Evolutionary conservation across 2,329 filamentous ascomycete genomes (phyloP), one percentile per base, ranked within the genome.

Genomic region (Conoideocrella luteorostrata): DNA sequence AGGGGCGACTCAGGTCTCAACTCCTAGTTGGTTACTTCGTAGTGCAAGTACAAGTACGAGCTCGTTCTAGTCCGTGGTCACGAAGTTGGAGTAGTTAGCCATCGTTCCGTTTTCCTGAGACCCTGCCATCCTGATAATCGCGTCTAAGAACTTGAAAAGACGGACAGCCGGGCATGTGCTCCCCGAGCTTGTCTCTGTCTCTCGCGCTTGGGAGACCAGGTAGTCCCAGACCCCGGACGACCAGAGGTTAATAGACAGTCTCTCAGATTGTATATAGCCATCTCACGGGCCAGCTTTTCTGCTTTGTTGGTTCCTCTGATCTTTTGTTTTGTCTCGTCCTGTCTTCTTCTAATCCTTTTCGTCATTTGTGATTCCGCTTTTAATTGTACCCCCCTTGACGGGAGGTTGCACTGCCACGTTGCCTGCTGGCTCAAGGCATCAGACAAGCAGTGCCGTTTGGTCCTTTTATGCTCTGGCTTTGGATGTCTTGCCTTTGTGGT

Each of bases 241-340:
- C n/a, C n/a, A 13, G 10, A 13, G 18, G 17, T 9, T 13, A 11
- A 26, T 24, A 23, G 18, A 21, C 35, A 17, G 17, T 21, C 24
- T 15, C 38, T 15, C 4, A 24, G 21, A 22, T 33, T 30, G 39
- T 41, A 41, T 41, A 41, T 41, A 41, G 17, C 29, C 39, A 18
- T 28, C 29, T 15, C 29, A 21, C 32, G 29, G 17, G 7, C 30
- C 6, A 15, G 39, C 11, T n/a, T 24, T 11, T 36, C 15, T 10
- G 3, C 21, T 23, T 3, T 32, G 38, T 33, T 41, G 32, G 24
- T 21, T 41, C 18, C 28, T 9, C 15, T 23, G 3, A 15, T 22
- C 9, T 11, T 13, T 30, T 34, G n/a, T n/a, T n/a, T n/a, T n/a
- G n/a, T n/a, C n/a, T n/a, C n/a, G n/a, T 28, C 13, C 32, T 32